These are phyloP conservation scores for Pythium monospermum DNA, from an alignment of 352 stramenopile species.

Conservation along the genomic window DNA sequence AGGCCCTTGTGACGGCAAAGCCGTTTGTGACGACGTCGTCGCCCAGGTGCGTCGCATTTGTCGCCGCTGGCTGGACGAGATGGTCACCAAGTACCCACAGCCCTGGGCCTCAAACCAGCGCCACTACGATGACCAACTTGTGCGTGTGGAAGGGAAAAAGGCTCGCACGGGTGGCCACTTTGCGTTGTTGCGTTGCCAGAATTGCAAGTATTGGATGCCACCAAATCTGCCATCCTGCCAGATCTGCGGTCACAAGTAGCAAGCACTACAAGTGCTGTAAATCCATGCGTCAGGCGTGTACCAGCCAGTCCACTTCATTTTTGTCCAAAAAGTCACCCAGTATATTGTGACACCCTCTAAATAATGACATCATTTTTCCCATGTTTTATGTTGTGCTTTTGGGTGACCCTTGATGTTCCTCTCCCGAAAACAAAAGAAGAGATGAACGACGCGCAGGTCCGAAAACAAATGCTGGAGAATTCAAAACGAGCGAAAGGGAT, in stretches of 20 bases:
- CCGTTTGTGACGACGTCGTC: neutral
- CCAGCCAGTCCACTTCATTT: no score
- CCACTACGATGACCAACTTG: constrained; percentile 9
- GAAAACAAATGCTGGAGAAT: no score
- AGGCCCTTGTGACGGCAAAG: constrained; percentile 1
- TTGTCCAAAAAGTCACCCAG: no score
- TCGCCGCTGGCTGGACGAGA: constrained; percentile 1
- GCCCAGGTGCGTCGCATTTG: neutral
- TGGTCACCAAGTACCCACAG: constrained; percentile 1
- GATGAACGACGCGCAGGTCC: no score
- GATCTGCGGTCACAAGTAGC: constrained; percentile 9
- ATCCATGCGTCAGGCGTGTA: no score
- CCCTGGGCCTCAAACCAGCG: constrained; percentile 5
- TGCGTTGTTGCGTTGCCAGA: neutral
- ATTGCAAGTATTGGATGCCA: constrained; percentile 9
- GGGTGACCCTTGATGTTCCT: no score
- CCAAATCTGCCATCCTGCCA: constrained; percentile 3
- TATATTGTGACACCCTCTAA: no score
- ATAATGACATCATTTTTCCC: no score
- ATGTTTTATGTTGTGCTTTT: no score
- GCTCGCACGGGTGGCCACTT: neutral
- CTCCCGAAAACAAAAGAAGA: no score
- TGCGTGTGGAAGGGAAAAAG: neutral
- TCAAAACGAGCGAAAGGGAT: constrained; percentile 9
- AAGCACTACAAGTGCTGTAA: no score